Conservation (phyloP, 805 yeast genomes). For the Kluyveromyces starmeri region DNA sequence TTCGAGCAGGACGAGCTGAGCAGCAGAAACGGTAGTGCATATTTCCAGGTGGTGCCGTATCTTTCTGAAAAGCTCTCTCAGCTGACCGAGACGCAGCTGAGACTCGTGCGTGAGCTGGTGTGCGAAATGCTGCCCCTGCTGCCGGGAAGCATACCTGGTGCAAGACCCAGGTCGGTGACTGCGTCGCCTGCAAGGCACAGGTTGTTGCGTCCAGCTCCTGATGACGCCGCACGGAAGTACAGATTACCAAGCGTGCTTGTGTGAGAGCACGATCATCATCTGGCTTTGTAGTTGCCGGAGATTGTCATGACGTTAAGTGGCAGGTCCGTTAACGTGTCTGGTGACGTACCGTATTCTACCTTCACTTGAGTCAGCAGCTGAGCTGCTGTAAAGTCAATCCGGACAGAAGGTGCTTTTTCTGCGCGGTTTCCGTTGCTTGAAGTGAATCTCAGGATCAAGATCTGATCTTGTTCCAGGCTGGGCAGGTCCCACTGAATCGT, state of each 20-base stretch:
- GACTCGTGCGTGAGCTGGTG: not conserved
- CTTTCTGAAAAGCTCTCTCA: conserved; percentile 2
- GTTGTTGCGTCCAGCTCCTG: too few relatives aligned
- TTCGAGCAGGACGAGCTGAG: not conserved
- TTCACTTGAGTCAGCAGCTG: conserved; percentile 1
- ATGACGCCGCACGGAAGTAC: not conserved
- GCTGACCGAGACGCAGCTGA: conserved; percentile 3
- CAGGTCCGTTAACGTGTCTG: not conserved
- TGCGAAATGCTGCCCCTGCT: conserved; percentile 3
- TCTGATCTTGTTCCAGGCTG: conserved; percentile 2
- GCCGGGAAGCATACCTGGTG: conserved; percentile 1
- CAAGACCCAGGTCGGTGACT: too few relatives aligned
- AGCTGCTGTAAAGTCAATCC: conserved; percentile 2
- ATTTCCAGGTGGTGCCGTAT: conserved; percentile 3
- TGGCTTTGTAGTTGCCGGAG: conserved; percentile 3
- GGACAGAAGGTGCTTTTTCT: conserved; percentile 1
- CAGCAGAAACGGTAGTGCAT: not conserved
- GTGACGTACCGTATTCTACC: conserved; percentile 3
- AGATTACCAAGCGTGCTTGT: conserved; percentile 1
- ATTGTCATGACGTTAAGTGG: conserved; percentile 2
- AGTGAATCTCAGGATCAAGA: conserved; percentile 1
- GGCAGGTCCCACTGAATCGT: conserved; percentile 4
- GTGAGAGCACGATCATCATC: not conserved
- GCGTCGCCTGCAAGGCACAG: too few relatives aligned
- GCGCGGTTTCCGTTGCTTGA: not conserved